phyloP scores from a whole-genome alignment of 2,329 filamentous ascomycete genomes.

The Escovopsis sp. region DNA sequence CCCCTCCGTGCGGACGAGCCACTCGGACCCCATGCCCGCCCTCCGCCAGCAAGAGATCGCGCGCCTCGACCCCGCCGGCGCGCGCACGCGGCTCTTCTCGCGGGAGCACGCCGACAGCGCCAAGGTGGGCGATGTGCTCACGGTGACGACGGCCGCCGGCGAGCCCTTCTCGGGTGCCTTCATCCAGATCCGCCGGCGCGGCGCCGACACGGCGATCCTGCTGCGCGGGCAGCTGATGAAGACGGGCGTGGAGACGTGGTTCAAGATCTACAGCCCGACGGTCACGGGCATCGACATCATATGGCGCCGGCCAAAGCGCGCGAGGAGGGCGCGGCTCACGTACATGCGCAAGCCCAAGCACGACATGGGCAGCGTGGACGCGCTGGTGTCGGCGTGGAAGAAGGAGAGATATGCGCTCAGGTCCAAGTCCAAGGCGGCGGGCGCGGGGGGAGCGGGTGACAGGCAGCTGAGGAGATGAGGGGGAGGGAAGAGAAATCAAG shows the following conservation, averaged over 20 bases:
- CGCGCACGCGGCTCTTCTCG: conserved; percentile 68
- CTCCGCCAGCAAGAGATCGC: conserved; percentile 55
- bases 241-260: conserved; percentile 91
- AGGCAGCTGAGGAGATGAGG: conserved; percentile 2
- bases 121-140: conserved; percentile 77
- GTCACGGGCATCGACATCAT: conserved; percentile 88
- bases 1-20: conserved; percentile 36
- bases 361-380: conserved; percentile 74
- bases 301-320: conserved; percentile 69
- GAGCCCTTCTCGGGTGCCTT: conserved; percentile 86
- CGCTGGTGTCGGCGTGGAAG: conserved; percentile 46
- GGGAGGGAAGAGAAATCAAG: no score
- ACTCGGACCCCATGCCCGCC: conserved; percentile 51
- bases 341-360: conserved; percentile 83
- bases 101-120: conserved; percentile 62
- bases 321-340: conserved; percentile 72
- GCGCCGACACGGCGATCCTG: conserved; percentile 76
- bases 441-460: conserved; percentile 5
- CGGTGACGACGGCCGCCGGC: conserved; percentile 63
- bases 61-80: conserved; percentile 69
- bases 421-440: conserved; percentile 16
- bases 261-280: conserved; percentile 84
- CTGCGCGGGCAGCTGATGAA: conserved; percentile 75
- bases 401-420: conserved; percentile 28
- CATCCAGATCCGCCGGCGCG: conserved; percentile 73